Evolutionary conservation across 352 stramenopile genomes (phyloP), one percentile per base, ranked within the genome.

Genomic region (Phytophthora hibernalis): DNA sequence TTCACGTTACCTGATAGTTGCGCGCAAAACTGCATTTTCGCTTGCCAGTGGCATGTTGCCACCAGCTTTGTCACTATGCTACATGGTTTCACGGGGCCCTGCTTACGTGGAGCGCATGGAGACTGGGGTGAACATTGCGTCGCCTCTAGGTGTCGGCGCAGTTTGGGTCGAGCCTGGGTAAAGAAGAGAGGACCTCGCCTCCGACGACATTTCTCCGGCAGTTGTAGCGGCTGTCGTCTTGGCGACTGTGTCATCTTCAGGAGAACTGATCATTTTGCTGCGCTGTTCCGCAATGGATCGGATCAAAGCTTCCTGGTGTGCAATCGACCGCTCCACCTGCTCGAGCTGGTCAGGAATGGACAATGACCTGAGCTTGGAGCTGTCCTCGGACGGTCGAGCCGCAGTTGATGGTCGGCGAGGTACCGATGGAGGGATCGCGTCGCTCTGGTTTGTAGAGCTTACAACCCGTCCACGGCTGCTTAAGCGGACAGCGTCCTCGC

Each of bases 221-320:
- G 72, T 80, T 1, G 68, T 79, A 20, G 43, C 61, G n/a, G 67
- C 67, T 15, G 58, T 65, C 26, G 65, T 76, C 55, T 54, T 79
- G 0, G 42, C 71, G 10, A 56, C 58, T 1, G 61, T 74, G 44
- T 76, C 61, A 18, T 66, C 55, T 67, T 73, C 66, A n/a, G 66
- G 66, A 24, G 57, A 79, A 9, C 66, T 61, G 11, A 50, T 30
- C 61, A 81, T 65, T 55, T 86, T 85, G 20, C 70, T 77, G 16
- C 74, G 77, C 54, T 89, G 76, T 35, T 81, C 61, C n/a, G 85
- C 49, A 52, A 92, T 88, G 26, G 76, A 81, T 15, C 71, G 80
- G 44, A 92, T 74, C 49, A 92, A 59, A 26, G 72, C 74, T 48
- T 85, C 79, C 48, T 92, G 84, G 60, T 90, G 72, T 1, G 84